phyloP scores from a whole-genome alignment of 2,329 filamentous ascomycete species.

The Sarocladiaceae sp. region DNA sequence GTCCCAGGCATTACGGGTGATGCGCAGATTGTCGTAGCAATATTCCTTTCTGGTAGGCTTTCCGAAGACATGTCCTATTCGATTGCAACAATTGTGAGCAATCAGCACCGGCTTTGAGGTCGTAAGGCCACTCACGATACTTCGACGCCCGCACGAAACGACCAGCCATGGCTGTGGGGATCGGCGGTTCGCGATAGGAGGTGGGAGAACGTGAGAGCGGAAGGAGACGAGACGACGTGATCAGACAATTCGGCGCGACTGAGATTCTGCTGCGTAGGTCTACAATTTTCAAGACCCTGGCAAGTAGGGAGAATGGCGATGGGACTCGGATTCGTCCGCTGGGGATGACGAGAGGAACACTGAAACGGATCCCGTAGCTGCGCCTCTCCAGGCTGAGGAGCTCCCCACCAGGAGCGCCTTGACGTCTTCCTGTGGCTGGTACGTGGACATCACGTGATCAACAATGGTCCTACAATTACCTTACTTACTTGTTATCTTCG shows the following conservation, averaged over 20 bases:
- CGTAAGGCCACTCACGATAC: conserved; percentile 50
- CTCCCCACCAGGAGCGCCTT: conserved; percentile 4
- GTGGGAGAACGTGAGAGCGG: conserved; percentile 3
- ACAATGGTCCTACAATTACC: background rate
- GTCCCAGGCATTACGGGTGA: conserved; percentile 98
- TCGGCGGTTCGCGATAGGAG: conserved; percentile 13
- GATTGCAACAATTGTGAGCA: conserved; percentile 24
- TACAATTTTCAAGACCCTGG: too few relatives aligned
- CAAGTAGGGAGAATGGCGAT: background rate
- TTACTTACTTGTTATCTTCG: background rate
- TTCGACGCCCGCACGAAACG: conserved; percentile 67
- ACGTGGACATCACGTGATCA: background rate
- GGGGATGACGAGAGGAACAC: conserved; percentile 4
- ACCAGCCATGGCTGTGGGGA: conserved; percentile 47
- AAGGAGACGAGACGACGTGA: background rate
- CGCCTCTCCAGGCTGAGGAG: conserved; percentile 3
- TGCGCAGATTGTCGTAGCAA: conserved; percentile 97
- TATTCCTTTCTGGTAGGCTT: conserved; percentile 93
- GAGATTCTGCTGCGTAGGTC: too few relatives aligned
- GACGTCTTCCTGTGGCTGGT: conserved; percentile 6
- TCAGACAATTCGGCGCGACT: too few relatives aligned
- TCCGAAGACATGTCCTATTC: conserved; percentile 92
- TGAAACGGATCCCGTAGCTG: conserved; percentile 9
- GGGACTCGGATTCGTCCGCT: conserved; percentile 3
- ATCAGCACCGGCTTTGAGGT: background rate